phyloP scores from a whole-genome alignment of 169 alveolate genomes.

The Condylostoma magnum region DNA sequence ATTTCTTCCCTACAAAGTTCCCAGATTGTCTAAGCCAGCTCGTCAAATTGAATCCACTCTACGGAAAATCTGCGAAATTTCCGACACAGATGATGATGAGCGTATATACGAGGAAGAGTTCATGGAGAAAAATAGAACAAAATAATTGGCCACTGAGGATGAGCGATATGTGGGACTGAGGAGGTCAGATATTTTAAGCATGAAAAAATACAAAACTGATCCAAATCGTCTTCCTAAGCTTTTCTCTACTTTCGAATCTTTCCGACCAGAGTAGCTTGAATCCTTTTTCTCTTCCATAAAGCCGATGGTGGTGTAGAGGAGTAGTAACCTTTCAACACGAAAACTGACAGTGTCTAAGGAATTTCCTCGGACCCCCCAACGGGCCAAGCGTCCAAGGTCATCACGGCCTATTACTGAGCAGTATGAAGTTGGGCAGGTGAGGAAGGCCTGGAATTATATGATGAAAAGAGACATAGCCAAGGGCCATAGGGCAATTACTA shows the following conservation, averaged over 20 bases:
- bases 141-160: too few relatives aligned
- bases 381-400: not conserved
- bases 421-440: not conserved
- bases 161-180: constrained; percentile 23
- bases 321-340: not conserved
- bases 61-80: constrained; percentile 6
- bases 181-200: constrained; percentile 6
- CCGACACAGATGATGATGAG: constrained; percentile 28
- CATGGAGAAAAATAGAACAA: not conserved
- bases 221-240: constrained; percentile 15
- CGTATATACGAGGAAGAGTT: constrained; percentile 10
- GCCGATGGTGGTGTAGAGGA: not conserved
- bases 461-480: constrained; percentile 23
- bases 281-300: constrained; percentile 4
- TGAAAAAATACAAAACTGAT: constrained; percentile 8
- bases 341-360: constrained; percentile 20
- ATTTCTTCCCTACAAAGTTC: not conserved
- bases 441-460: constrained; percentile 17
- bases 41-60: not conserved
- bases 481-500: constrained; percentile 7
- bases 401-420: not conserved
- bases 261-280: constrained; percentile 23
- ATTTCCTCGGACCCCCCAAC: constrained; percentile 2
- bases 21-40: not conserved
- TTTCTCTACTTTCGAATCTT: constrained; percentile 16